Conservation (phyloP, 257 asterid genomes). For the Penstemon newberryi region DNA sequence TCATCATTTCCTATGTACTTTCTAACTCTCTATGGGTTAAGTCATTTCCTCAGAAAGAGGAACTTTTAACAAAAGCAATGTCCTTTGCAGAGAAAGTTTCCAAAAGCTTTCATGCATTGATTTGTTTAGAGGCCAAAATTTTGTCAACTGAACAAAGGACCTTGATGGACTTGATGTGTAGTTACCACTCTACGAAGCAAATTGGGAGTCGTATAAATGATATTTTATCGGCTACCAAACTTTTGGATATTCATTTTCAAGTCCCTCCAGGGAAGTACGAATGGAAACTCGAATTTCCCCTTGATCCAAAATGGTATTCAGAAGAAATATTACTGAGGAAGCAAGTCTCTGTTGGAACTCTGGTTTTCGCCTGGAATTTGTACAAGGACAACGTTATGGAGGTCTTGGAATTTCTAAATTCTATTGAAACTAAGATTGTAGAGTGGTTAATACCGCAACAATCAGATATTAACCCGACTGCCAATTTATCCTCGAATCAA, state of each 20-base stretch:
- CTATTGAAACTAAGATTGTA: slow-evolving; percentile 31
- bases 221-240: slow-evolving; percentile 38
- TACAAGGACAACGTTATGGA: slow-evolving; percentile 31
- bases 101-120: slow-evolving; percentile 30
- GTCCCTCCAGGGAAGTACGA: slow-evolving; percentile 28
- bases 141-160: slow-evolving; percentile 32
- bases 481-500: neutral
- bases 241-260: slow-evolving; percentile 46
- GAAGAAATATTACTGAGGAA: slow-evolving; percentile 31
- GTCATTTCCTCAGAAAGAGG: slow-evolving; percentile 35
- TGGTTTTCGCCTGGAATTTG: slow-evolving; percentile 45
- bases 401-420: slow-evolving; percentile 34
- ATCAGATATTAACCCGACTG: slow-evolving; percentile 24
- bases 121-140: slow-evolving; percentile 32
- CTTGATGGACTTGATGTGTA: slow-evolving; percentile 34
- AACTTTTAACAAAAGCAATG: slow-evolving; percentile 37
- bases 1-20: slow-evolving; percentile 40
- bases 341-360: slow-evolving; percentile 40
- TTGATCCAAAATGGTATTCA: slow-evolving; percentile 17
- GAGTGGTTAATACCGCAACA: slow-evolving; percentile 41
- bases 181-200: slow-evolving; percentile 29
- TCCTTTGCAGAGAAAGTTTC: slow-evolving; percentile 36
- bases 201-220: slow-evolving; percentile 27
- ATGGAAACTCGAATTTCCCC: slow-evolving; percentile 33
- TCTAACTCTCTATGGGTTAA: slow-evolving; percentile 49